A percentile compares a stretch with the other conserved stretches of the same genome.
phyloP scores from a whole-genome alignment of 2,329 filamentous ascomycete species.

The Hymenoscyphus scutula region DNA sequence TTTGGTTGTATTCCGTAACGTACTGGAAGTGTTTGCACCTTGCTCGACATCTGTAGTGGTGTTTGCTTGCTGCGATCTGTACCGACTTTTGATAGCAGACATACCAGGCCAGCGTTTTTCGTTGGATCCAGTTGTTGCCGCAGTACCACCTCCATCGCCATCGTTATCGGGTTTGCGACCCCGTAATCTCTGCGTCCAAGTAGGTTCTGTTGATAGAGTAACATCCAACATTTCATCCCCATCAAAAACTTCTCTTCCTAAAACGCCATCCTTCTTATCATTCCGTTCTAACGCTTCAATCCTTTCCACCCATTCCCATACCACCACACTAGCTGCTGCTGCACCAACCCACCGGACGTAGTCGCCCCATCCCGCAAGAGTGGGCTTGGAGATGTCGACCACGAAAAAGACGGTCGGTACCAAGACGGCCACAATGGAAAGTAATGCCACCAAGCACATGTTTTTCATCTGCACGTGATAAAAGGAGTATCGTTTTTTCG shows the following conservation, averaged over 20 bases:
- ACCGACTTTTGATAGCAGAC: constrained; percentile 29
- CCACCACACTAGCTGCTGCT: constrained; percentile 72
- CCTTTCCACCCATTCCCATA: constrained; percentile 78
- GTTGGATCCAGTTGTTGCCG: constrained; percentile 25
- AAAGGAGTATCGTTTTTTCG: constrained; percentile 68
- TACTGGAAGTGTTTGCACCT: constrained; percentile 9
- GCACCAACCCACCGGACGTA: constrained; percentile 76
- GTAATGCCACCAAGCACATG: constrained; percentile 63
- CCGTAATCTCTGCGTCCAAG: constrained; percentile 36
- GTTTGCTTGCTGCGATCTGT: constrained; percentile 22
- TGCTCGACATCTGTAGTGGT: constrained; percentile 26
- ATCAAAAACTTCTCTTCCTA: constrained; percentile 70
- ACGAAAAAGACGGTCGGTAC: constrained; percentile 76
- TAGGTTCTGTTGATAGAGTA: constrained; percentile 55
- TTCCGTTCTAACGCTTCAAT: constrained; percentile 72
- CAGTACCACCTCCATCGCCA: constrained; percentile 18
- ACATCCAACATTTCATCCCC: constrained; percentile 72
- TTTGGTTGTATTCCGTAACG: constrained; percentile 16
- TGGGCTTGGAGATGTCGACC: constrained; percentile 67
- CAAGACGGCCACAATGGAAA: constrained; percentile 63
- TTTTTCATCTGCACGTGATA: constrained; percentile 72
- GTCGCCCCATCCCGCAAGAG: constrained; percentile 71
- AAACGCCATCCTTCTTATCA: constrained; percentile 69
- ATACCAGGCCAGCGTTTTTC: constrained; percentile 45
- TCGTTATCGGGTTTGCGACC: constrained; percentile 33